Evolutionary conservation across 2,329 filamentous ascomycete genomes (phyloP).

Genomic region (Aspergillus tanneri): DNA sequence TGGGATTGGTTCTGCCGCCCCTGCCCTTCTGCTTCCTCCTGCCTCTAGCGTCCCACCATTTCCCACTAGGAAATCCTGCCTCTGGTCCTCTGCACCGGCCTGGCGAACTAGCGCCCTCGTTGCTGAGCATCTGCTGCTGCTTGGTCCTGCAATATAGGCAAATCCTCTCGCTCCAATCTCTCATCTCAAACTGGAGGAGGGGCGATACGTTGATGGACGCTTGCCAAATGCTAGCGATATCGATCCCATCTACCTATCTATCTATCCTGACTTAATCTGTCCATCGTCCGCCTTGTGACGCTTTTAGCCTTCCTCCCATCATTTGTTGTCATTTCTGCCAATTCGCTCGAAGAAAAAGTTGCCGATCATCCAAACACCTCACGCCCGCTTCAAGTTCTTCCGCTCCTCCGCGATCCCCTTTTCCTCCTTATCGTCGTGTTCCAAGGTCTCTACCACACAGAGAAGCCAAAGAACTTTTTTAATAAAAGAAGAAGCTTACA

Average conservation of each 20-base stretch:
- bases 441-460: too few species aligned
- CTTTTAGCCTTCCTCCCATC: constrained; percentile 7
- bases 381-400: constrained; percentile 3
- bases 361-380: constrained; percentile 15
- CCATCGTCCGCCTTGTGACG: constrained; percentile 12
- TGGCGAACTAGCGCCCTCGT: constrained; percentile 22
- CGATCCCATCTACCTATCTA: constrained; percentile 16
- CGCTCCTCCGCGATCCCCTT: not conserved
- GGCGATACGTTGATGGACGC: constrained; percentile 9
- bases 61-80: constrained; percentile 14
- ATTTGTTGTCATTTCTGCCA: constrained; percentile 8
- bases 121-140: constrained; percentile 20
- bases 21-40: constrained; percentile 23
- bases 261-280: constrained; percentile 16
- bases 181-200: constrained; percentile 19
- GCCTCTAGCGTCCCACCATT: constrained; percentile 18
- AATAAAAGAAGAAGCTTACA: constrained; percentile 2
- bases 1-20: constrained; percentile 31
- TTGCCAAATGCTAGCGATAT: constrained; percentile 15
- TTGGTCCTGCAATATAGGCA: constrained; percentile 22
- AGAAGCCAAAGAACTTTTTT: too few species aligned
- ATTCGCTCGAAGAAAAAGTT: constrained; percentile 16
- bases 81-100: constrained; percentile 18
- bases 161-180: constrained; percentile 21
- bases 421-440: not conserved